A percentile compares a stretch with the other conserved stretches of the same genome.
Conservation (phyloP, 2,329 filamentous ascomycete genomes). For the Xylariaceae sp. region DNA sequence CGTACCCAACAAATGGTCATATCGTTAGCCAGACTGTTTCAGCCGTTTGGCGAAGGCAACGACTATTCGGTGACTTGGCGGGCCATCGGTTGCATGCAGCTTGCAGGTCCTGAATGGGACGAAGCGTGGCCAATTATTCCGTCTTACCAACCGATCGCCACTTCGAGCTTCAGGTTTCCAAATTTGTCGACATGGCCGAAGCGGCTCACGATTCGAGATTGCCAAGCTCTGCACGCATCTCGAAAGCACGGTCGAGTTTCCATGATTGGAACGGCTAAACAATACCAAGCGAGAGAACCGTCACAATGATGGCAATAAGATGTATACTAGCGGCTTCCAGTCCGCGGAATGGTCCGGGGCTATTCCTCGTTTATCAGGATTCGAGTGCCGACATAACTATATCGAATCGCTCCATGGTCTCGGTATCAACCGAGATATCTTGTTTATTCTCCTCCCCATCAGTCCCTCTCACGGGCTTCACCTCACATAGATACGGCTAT, state of each 20-base stretch:
- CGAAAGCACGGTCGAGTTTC: background rate
- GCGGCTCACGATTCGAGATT: background rate
- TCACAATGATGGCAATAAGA: constrained; percentile 2
- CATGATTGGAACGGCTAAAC: constrained; percentile 3
- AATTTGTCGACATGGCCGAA: constrained; percentile 8
- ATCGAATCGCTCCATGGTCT: too few species aligned
- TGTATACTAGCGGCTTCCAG: background rate
- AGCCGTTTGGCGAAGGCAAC: too few species aligned
- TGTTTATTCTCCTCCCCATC: too few species aligned
- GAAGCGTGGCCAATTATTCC: constrained; percentile 2
- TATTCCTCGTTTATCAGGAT: background rate
- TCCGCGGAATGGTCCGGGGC: background rate
- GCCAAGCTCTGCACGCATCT: constrained; percentile 4
- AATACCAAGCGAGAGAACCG: constrained; percentile 2
- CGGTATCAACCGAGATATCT: too few species aligned
- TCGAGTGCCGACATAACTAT: background rate
- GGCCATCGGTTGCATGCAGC: too few species aligned
- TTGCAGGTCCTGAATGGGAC: too few species aligned
- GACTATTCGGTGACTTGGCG: too few species aligned
- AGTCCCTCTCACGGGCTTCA: background rate
- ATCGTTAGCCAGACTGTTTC: too few species aligned
- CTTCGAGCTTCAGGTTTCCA: constrained; percentile 5
- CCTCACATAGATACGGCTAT: background rate
- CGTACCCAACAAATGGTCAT: too few species aligned
- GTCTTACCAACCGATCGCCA: constrained; percentile 10